Conservation (phyloP, 805 yeast species). For the Starmerella asiatica region DNA sequence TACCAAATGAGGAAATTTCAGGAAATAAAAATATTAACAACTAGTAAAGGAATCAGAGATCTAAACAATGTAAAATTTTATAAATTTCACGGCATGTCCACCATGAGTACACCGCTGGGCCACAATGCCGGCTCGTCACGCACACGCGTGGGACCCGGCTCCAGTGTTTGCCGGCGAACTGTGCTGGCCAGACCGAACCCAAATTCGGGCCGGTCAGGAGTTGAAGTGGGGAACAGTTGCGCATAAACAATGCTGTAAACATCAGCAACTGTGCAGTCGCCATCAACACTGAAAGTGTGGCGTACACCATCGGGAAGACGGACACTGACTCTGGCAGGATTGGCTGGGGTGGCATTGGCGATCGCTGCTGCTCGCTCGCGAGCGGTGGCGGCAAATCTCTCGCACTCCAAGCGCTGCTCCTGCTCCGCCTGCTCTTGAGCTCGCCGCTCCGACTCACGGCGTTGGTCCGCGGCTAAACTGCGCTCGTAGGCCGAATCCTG, state of each 20-base stretch:
- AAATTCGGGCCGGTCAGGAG: conserved; percentile 30
- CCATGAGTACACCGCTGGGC: conserved; percentile 55
- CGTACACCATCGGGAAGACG: conserved; percentile 54
- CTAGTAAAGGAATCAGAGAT: no score
- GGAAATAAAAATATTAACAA: no score
- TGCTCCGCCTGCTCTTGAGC: conserved; percentile 24
- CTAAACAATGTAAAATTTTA: no score
- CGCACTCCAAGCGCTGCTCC: conserved; percentile 23
- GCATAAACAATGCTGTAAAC: conserved; percentile 62
- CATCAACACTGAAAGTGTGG: conserved; percentile 36
- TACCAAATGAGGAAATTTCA: no score
- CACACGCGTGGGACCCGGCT: conserved; percentile 25
- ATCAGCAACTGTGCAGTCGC: conserved; percentile 41
- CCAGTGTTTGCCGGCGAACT: conserved; percentile 41
- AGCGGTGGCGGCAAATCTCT: conserved; percentile 20
- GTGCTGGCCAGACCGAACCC: conserved; percentile 41
- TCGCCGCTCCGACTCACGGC: conserved; percentile 16
- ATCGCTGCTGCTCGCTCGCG: conserved; percentile 15
- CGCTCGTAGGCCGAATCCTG: conserved; percentile 69
- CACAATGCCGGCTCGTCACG: conserved; percentile 36
- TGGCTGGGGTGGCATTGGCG: conserved; percentile 20
- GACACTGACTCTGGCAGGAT: conserved; percentile 48
- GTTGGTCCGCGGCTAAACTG: conserved; percentile 55
- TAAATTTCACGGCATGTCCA: no score
- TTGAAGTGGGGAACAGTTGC: conserved; percentile 20